phyloP scores from a whole-genome alignment of 345 rosid species.

The Balakata baccata region DNA sequence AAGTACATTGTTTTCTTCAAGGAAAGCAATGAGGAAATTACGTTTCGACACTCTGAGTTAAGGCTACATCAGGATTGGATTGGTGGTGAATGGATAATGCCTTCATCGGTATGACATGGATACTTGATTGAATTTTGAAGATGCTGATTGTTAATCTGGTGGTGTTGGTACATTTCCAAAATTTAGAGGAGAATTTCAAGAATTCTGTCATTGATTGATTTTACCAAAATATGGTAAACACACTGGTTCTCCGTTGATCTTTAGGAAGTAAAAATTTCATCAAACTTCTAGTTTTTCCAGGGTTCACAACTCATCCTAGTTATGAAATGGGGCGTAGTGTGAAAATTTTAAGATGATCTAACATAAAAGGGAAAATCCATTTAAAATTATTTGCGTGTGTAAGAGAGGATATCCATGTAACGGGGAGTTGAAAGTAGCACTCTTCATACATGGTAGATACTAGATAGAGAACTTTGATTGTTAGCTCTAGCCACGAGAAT shows the following conservation, averaged over 20 bases:
- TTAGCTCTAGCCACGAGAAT: background rate
- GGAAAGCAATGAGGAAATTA: slow-evolving; percentile 47
- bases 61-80: slow-evolving; percentile 82
- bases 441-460: background rate
- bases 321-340: background rate
- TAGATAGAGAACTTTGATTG: background rate
- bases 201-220: background rate
- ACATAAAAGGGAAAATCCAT: background rate
- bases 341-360: background rate
- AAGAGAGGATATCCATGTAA: too few species aligned
- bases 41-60: slow-evolving; percentile 54
- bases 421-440: background rate
- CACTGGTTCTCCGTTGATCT: background rate
- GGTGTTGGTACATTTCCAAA: background rate
- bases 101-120: slow-evolving; percentile 40
- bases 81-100: slow-evolving; percentile 55
- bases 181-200: background rate
- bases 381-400: too few species aligned
- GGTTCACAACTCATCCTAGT: background rate
- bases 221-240: background rate
- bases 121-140: slow-evolving; percentile 4
- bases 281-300: background rate
- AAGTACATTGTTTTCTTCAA: slow-evolving; percentile 53
- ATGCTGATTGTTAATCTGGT: background rate
- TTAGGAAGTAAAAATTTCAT: background rate